Base-by-base conservation (phyloP, 257 asterid species). In the Solanum sejunctum region DNA sequence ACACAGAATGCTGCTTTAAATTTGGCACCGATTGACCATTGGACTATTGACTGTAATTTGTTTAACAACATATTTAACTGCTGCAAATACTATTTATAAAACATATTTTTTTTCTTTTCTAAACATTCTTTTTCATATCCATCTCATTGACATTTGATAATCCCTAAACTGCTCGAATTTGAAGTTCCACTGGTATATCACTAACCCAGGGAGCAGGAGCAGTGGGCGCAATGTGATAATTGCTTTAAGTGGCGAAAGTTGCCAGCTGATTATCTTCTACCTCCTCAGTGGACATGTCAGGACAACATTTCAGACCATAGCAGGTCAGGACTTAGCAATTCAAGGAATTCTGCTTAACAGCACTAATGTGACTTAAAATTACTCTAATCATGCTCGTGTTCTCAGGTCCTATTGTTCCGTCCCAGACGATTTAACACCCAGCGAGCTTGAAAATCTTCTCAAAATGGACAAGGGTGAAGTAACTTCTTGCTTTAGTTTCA, bases 151-250 rank as follows among this genome's bases (percentile, higher is more conserved):
- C 82, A 78, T 78, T 51, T 78, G 82, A 20, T 78, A 57, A 52
- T 78, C 64, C 49, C 11, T 52, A 26, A 3, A 78, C 63, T 26
- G 26, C 28, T 78, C 28, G 43, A 78, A 78, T 78, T 78, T 63
- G 82, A 78, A 17, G 23, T 78, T 78, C 28, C 52, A 78, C 82
- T 52, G 49, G 26, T 52, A 26, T 2, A 16, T 51, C 45, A 16
- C 63, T 52, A 64, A 78, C 85, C 88, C 88, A 96, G 99, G 92
- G 95, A 93, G 89, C 94, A 91, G 54, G 98, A 96, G 88, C 99
- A 96, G 88, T 96, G 98, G 99, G 86, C 92, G 90, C 98, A 93
- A 85, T 96, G 99, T 60, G 98, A 96, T 88, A 88, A 88, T 88
- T 96, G 99, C 92, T 92, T 86, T 39, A 94, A 92, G 88, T 96